Conservation (phyloP, 768 basidiomycete genomes). For the Mycena epipterygia region DNA sequence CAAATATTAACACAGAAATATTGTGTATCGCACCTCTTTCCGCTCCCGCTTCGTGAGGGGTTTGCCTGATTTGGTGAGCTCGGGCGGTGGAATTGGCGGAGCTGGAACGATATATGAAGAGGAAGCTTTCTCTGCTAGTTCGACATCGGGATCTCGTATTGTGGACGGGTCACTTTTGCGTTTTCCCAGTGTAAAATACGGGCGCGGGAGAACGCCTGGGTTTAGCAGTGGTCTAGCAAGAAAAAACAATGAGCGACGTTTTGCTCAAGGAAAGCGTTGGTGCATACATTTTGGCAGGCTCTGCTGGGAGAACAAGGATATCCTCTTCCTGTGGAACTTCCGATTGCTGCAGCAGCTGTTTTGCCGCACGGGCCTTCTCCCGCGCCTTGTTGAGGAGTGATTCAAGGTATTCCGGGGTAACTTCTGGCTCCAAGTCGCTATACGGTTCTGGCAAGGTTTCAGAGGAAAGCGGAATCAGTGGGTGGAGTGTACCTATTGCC, state of each 20-base stretch:
- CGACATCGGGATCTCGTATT: slow-evolving; percentile 74
- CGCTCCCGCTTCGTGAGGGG: slow-evolving; percentile 79
- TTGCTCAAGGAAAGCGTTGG: slow-evolving; percentile 8
- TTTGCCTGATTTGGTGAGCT: slow-evolving; percentile 72
- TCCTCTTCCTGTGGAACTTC: slow-evolving; percentile 53
- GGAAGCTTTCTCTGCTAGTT: slow-evolving; percentile 64
- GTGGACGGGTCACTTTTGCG: slow-evolving; percentile 59
- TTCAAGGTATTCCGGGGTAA: slow-evolving; percentile 72
- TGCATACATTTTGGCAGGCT: slow-evolving; percentile 14
- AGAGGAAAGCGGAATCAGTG: background rate
- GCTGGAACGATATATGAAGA: slow-evolving; percentile 64
- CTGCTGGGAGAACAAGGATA: slow-evolving; percentile 61
- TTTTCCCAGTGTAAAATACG: slow-evolving; percentile 72
- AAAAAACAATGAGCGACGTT: background rate
- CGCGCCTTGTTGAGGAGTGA: slow-evolving; percentile 75
- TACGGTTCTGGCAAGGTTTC: slow-evolving; percentile 51
- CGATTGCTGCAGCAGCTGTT: slow-evolving; percentile 39
- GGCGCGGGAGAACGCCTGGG: slow-evolving; percentile 71
- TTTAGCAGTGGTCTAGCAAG: slow-evolving; percentile 75
- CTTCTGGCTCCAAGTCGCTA: slow-evolving; percentile 54
- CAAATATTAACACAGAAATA: background rate
- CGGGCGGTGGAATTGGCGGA: slow-evolving; percentile 73
- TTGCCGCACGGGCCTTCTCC: slow-evolving; percentile 58
- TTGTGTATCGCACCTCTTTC: slow-evolving; percentile 73
- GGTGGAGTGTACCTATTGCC: slow-evolving; percentile 47